Percentiles rank a stretch among this genome's conserved stretches.
Evolutionary conservation across 2,329 filamentous ascomycete species (phyloP).

Genomic region (Ophiocordyceps sinensis): DNA sequence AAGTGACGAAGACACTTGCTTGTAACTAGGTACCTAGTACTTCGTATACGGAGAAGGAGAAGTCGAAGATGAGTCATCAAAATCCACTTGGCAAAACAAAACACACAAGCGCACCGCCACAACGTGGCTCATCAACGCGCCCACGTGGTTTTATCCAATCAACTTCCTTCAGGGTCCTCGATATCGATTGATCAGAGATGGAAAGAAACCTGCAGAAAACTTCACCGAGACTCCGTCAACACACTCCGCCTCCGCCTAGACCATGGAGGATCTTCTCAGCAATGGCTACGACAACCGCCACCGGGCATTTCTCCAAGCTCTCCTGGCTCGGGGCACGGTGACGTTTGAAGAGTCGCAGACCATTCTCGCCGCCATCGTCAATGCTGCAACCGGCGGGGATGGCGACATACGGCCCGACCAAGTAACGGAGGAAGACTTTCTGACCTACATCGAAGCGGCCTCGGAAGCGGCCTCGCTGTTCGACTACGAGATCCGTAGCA

Average conservation of each 20-base stretch:
- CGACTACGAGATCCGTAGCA: constrained; percentile 75
- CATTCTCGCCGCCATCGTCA: constrained; percentile 63
- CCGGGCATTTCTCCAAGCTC: constrained; percentile 80
- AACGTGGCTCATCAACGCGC: no score
- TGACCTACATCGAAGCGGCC: constrained; percentile 52
- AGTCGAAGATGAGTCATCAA: no score
- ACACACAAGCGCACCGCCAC: no score
- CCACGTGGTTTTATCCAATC: no score
- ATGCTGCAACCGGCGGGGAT: constrained; percentile 27
- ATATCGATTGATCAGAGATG: no score
- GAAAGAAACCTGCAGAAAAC: background rate
- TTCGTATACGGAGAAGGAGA: no score
- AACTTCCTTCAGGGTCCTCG: no score
- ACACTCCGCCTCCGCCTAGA: background rate
- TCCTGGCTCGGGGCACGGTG: constrained; percentile 65
- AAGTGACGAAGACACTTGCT: no score
- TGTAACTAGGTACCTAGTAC: no score
- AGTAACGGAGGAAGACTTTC: constrained; percentile 54
- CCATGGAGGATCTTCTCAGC: constrained; percentile 15
- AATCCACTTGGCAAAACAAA: no score
- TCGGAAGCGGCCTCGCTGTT: constrained; percentile 63
- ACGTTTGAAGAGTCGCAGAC: constrained; percentile 60
- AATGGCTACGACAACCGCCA: constrained; percentile 46
- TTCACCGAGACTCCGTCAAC: background rate
- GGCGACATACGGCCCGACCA: constrained; percentile 39